Base-by-base conservation (phyloP, 345 rosid genomes). In the Citrus maxima region DNA sequence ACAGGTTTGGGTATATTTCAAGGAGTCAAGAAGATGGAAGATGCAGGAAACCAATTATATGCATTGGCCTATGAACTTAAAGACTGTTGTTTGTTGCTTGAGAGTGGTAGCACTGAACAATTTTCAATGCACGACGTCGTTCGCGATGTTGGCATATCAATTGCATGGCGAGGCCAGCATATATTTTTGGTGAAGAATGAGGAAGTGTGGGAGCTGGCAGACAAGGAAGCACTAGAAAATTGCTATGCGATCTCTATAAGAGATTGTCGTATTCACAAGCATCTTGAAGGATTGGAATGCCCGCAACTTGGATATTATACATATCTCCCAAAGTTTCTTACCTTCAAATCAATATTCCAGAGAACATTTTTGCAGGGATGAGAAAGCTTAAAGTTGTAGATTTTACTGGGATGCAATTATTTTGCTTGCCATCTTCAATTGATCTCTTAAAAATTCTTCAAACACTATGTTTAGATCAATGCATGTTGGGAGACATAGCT, bases 1-100 rank as follows among this genome's bases (percentile, higher is more conserved):
- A 24, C 35, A 10, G 86, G 82, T 18, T 46, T 75, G 78, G 72
- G 67, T 10, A 21, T 81, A 28, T n/a, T 81, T 3, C 25, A 60
- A 13, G 64, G 27, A 7, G 24, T 7, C n/a, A 7, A 7, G 7
- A 78, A 42, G 13, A 14, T 65, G 9, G 54, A 72, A 32, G 73
- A 37, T 25, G 84, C 82, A 40, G 38, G 80, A 34, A 55, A 72
- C 4, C 51, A 54, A 25, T 24, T 59, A 34, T 10, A 10, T 30
- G 16, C 37, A 4, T 19, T 78, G 72, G 25, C 72, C 3, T 1
- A 5, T 10, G 2, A 10, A 10, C 49, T 42, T 42, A 42, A 0
- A 42, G 49, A 42, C 49, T 2, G 0, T 2, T 42, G 49, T 42
- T 42, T 42, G 49, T 42, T 42, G 14, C 49, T 42, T 10, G 49